Evolutionary conservation across 2,329 filamentous ascomycete species (phyloP), one percentile per base, ranked within the genome.

Genomic region (Trichoderma pleuroti): DNA sequence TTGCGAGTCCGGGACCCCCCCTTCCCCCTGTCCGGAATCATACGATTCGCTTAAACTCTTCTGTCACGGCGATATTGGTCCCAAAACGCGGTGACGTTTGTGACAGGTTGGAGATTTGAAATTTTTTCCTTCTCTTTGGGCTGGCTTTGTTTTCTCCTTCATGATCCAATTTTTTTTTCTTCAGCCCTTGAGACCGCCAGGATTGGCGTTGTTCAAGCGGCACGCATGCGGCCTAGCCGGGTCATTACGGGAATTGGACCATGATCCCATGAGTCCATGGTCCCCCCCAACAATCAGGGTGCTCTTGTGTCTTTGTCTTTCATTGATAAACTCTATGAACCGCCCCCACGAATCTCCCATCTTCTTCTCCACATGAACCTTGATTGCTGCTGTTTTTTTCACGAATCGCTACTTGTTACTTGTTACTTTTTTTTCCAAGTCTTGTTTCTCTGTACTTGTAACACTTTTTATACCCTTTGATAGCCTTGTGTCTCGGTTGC

Each of bases 31-130:
- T 36, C 66, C 42, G 14, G 42, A 28, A 68, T 68, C 66, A 28
- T 68, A 68, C 66, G 66, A 68, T 68, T 60, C 39, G 56, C 66
- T 52, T 60, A 61, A 68, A 54, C 52, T 34, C 54, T 60, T 16
- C 36, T 18, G 34, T 56, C 34, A 28, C 57, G 32, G 63, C 30
- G 42, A 36, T 18, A 61, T 14, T 49, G 39, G 39, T 42, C 26
- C 21, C 39, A 52, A 61, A 68, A 46, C 39, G 39, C 54, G 56
- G 66, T 68, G 66, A 60, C 56, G 39, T 68, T 49, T 39, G 26
- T 52, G 24, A 60, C 14, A 30, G 26, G 34, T 54, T 52, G 9
- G 56, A 36, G 39, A 36, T 24, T 34, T n/a, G 30, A 32, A 61
- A 34, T 60, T 49, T 60, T 34, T 52, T 52, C 12, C 6, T 46